Conservation (phyloP, 306 rosid species). For the Pyrus betulifolia region DNA sequence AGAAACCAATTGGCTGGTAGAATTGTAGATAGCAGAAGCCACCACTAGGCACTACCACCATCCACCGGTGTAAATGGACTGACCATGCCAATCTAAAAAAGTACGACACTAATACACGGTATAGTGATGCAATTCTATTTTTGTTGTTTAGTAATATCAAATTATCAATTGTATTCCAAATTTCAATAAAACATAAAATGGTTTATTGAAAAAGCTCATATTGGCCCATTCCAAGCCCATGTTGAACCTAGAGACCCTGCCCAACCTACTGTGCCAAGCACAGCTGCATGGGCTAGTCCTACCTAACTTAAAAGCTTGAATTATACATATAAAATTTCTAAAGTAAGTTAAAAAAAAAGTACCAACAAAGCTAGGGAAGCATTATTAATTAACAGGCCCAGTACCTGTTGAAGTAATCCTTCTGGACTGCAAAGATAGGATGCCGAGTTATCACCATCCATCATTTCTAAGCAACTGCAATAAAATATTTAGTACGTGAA, state of each 20-base stretch:
- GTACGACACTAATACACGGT: too few relatives aligned
- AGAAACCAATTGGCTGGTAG: too few relatives aligned
- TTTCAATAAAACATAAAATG: neutral
- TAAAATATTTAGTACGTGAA: constrained; percentile 1
- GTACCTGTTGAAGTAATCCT: constrained; percentile 9
- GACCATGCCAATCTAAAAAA: too few relatives aligned
- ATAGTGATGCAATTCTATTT: neutral
- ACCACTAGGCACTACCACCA: too few relatives aligned
- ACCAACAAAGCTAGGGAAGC: neutral
- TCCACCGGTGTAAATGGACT: too few relatives aligned
- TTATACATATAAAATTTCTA: neutral
- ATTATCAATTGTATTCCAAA: neutral
- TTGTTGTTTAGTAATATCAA: neutral
- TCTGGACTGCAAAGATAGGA: constrained; percentile 9
- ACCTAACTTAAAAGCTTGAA: neutral
- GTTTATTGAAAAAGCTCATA: neutral
- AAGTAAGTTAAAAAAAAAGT: neutral
- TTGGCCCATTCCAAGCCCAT: neutral
- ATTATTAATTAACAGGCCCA: neutral
- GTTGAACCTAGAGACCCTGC: neutral
- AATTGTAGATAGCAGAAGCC: too few relatives aligned
- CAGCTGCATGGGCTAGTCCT: neutral
- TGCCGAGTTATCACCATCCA: constrained; percentile 16
- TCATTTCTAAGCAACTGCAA: constrained; percentile 30
- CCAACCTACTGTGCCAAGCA: neutral